Conservation (phyloP, 805 yeast species). For the Lipomyces sp. region DNA sequence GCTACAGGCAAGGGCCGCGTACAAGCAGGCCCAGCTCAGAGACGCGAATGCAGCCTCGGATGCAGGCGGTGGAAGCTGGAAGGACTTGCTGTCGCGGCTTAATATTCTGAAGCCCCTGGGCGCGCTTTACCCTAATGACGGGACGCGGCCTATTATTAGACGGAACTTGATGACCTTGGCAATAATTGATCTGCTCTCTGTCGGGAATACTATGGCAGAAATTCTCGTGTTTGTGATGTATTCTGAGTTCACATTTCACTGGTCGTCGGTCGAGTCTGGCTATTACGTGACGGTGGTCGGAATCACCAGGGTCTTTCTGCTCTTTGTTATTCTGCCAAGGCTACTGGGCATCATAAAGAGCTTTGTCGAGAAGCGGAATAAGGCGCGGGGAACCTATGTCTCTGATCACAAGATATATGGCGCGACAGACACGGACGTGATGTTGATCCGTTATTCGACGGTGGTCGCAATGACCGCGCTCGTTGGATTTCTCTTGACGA, state of each 20-base stretch:
- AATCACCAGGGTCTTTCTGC: conserved; percentile 28
- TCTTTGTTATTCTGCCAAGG: conserved; percentile 31
- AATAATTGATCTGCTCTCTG: conserved; percentile 10
- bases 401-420: conserved; percentile 10
- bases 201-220: conserved; percentile 14
- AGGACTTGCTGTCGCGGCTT: background rate
- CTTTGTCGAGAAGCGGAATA: conserved; percentile 4
- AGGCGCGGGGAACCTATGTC: background rate
- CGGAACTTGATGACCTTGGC: conserved; percentile 17
- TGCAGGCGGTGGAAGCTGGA: background rate
- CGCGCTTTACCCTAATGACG: conserved; percentile 22
- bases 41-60: background rate
- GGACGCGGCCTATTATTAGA: conserved; percentile 14
- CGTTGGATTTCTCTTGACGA: conserved; percentile 9
- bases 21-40: conserved; percentile 4
- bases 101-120: conserved; percentile 13
- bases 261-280: conserved; percentile 37
- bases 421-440: conserved; percentile 10
- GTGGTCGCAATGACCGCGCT: conserved; percentile 11
- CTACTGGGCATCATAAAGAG: conserved; percentile 11
- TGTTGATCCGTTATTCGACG: conserved; percentile 13
- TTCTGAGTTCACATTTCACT: conserved; percentile 33
- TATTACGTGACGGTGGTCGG: conserved; percentile 35
- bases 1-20: conserved; percentile 7
- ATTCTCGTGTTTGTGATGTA: conserved; percentile 21